phyloP scores from a whole-genome alignment of 352 stramenopile genomes.

The Phytopythium ostracodes region DNA sequence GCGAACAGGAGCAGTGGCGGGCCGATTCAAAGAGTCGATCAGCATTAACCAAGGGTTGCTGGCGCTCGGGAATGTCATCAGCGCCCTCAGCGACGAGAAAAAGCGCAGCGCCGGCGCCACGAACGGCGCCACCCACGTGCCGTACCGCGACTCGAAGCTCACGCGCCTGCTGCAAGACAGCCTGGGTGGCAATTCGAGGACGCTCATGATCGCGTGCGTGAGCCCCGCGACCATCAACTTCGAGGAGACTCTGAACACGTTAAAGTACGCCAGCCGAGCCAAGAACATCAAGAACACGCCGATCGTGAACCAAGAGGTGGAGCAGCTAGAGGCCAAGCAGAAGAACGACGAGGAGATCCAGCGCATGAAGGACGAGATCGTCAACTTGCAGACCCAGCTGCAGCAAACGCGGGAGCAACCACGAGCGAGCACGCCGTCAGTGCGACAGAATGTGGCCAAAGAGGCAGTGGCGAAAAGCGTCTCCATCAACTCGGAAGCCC shows the following conservation, averaged over 20 bases:
- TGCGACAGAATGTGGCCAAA: neutral
- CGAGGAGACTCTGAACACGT: slow-evolving; percentile 96
- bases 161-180: slow-evolving; percentile 86
- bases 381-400: slow-evolving; percentile 61
- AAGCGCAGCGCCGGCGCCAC: slow-evolving; percentile 38
- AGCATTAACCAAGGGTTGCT: slow-evolving; percentile 96
- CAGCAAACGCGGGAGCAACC: slow-evolving; percentile 23
- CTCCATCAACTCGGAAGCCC: neutral
- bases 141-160: slow-evolving; percentile 91
- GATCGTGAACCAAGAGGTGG: slow-evolving; percentile 91
- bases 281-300: slow-evolving; percentile 99
- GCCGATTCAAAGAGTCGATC: slow-evolving; percentile 91
- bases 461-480: neutral
- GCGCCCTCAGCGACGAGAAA: slow-evolving; percentile 89
- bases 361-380: slow-evolving; percentile 79
- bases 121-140: slow-evolving; percentile 58
- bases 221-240: slow-evolving; percentile 79
- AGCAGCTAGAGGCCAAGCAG: slow-evolving; percentile 43
- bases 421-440: slow-evolving; percentile 5
- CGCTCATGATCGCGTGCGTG: slow-evolving; percentile 89
- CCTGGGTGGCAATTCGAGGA: slow-evolving; percentile 88
- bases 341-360: slow-evolving; percentile 51
- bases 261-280: slow-evolving; percentile 98
- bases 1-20: slow-evolving; percentile 85
- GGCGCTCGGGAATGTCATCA: slow-evolving; percentile 95